Evolutionary conservation across 2,329 filamentous ascomycete species (phyloP).

Genomic region (Pseudogymnoascus sp.): DNA sequence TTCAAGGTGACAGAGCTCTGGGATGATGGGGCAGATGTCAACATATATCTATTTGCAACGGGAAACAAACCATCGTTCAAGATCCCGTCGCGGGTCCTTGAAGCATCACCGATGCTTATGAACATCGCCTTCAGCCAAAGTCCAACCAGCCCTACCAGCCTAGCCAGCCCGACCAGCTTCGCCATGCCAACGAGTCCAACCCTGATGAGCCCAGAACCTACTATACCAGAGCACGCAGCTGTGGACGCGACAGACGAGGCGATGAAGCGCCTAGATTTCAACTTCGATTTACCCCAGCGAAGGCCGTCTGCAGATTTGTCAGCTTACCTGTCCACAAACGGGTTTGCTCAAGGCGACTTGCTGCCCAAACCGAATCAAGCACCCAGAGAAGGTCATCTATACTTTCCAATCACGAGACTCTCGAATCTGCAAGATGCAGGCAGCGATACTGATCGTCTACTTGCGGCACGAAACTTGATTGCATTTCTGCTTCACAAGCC

Average conservation of each 20-base stretch:
- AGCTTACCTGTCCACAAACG: constrained; percentile 15
- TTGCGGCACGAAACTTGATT: constrained; percentile 56
- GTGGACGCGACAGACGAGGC: constrained; percentile 18
- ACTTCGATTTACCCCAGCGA: constrained; percentile 26
- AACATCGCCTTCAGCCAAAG: constrained; percentile 13
- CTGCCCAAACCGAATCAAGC: constrained; percentile 23
- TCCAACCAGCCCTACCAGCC: constrained; percentile 10
- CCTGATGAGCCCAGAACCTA: background rate
- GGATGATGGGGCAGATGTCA: constrained; percentile 50
- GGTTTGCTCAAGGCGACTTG: constrained; percentile 18
- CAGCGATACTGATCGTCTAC: constrained; percentile 43
- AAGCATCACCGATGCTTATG: constrained; percentile 34
- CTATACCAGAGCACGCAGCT: background rate
- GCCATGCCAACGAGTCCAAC: constrained; percentile 39
- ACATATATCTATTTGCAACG: constrained; percentile 48
- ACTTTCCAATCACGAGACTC: constrained; percentile 35
- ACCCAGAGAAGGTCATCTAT: constrained; percentile 40
- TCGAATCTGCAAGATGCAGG: constrained; percentile 29
- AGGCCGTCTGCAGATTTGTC: constrained; percentile 29
- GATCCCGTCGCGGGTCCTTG: constrained; percentile 44
- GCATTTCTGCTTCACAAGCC: constrained; percentile 57
- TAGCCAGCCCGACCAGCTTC: constrained; percentile 33
- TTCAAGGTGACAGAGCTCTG: constrained; percentile 55
- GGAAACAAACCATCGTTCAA: constrained; percentile 51
- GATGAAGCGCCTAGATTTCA: constrained; percentile 39